Percentiles rank a stretch among this genome's conserved stretches.
These are phyloP conservation scores for Debaryomyces singareniensis DNA, from an alignment of 1,139 yeast species.

Conservation along the genomic window DNA sequence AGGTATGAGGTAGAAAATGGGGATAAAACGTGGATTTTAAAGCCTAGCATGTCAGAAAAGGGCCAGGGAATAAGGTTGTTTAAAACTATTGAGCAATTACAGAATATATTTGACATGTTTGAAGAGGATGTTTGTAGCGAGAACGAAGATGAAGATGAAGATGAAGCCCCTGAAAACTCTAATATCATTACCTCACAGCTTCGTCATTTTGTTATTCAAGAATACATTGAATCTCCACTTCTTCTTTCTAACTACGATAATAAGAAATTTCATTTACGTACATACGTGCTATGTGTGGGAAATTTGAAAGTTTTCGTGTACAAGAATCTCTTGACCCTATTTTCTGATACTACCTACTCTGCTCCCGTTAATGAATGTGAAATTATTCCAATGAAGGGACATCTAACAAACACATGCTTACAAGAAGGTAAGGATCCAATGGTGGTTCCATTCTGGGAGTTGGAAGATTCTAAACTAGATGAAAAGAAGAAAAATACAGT, in stretches of 20 bases:
- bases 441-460: constrained; percentile 64
- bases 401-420: constrained; percentile 87
- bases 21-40: constrained; percentile 76
- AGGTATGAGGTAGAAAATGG: constrained; percentile 66
- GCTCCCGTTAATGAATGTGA: constrained; percentile 26
- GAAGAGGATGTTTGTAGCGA: constrained; percentile 60
- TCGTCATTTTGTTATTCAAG: constrained; percentile 86
- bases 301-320: constrained; percentile 73
- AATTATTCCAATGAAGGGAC: constrained; percentile 53
- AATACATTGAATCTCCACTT: constrained; percentile 64
- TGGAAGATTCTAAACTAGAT: constrained; percentile 35
- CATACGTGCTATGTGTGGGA: constrained; percentile 76
- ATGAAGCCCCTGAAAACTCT: constrained; percentile 27
- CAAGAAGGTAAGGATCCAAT: constrained; percentile 48
- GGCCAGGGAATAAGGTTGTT: constrained; percentile 93
- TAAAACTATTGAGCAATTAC: constrained; percentile 70
- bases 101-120: constrained; percentile 74
- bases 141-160: constrained; percentile 43
- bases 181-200: constrained; percentile 80
- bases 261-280: constrained; percentile 82
- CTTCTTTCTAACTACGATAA: constrained; percentile 53
- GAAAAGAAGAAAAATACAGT: constrained; percentile 26
- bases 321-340: constrained; percentile 70
- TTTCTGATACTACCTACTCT: constrained; percentile 54
- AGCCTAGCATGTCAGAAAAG: constrained; percentile 95